A percentile compares a stretch with the other conserved stretches of the same genome.
Conservation (phyloP, 352 stramenopile genomes). For the Phytophthora colocasiae region DNA sequence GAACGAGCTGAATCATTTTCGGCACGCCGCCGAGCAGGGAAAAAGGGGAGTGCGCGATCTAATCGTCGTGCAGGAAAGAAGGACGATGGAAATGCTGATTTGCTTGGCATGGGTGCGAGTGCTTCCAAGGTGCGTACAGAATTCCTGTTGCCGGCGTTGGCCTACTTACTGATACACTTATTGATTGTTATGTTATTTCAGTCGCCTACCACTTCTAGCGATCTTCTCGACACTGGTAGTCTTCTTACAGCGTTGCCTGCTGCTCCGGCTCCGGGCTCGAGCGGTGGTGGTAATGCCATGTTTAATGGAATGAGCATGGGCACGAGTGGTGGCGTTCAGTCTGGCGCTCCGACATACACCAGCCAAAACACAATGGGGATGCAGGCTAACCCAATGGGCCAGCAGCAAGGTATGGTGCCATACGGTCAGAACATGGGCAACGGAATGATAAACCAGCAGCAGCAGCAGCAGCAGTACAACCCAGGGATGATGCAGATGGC, state of each 20-base stretch:
- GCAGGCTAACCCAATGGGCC: conserved; percentile 25
- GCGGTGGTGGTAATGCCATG: conserved; percentile 43
- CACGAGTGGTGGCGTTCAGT: conserved; percentile 38
- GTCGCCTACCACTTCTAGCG: conserved; percentile 38
- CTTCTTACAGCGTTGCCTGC: conserved; percentile 55
- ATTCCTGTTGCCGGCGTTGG: conserved; percentile 7
- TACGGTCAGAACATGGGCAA: conserved; percentile 45
- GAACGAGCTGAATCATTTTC: conserved; percentile 77
- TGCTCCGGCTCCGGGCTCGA: conserved; percentile 32
- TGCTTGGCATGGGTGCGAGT: conserved; percentile 63
- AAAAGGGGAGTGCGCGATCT: conserved; percentile 64
- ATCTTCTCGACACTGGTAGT: conserved; percentile 57
- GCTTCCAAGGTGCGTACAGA: conserved; percentile 38
- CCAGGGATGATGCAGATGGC: conserved; percentile 79
- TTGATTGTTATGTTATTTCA: conserved; percentile 4
- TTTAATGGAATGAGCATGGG: conserved; percentile 75
- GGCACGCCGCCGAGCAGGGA: conserved; percentile 69
- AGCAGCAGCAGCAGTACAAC: conserved; percentile 52
- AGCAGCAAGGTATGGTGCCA: conserved; percentile 42
- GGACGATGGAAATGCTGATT: conserved; percentile 59
- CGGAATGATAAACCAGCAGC: conserved; percentile 52
- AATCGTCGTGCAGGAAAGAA: conserved; percentile 57
- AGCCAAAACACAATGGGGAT: conserved; percentile 49
- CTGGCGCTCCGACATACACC: conserved; percentile 44
- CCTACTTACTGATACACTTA: not conserved